Evolutionary conservation across 2,329 filamentous ascomycete genomes (phyloP).

Genomic region (Penicillium glabrum): DNA sequence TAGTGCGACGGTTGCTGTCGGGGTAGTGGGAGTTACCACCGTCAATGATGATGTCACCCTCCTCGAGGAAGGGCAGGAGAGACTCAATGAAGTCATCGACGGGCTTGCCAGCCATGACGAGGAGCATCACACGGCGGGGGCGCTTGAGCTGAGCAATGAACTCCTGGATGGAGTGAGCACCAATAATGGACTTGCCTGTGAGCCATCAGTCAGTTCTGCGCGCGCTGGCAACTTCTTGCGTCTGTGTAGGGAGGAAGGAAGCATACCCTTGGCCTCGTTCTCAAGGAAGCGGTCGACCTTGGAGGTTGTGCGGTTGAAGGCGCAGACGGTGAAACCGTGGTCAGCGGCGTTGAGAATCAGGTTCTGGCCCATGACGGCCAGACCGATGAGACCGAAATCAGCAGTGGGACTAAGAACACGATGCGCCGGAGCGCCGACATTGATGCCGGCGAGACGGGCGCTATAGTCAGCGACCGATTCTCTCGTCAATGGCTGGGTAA

Average conservation of each 20-base stretch:
- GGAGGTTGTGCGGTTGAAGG: constrained; percentile 97
- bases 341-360: constrained; percentile 87
- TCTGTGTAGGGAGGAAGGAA: not conserved
- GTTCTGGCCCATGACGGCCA: constrained; percentile 89
- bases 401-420: constrained; percentile 54
- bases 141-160: constrained; percentile 96
- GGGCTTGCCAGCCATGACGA: constrained; percentile 96
- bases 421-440: constrained; percentile 64
- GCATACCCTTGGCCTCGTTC: constrained; percentile 79
- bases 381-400: constrained; percentile 90
- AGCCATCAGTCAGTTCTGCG: constrained; percentile 33
- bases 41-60: constrained; percentile 98
- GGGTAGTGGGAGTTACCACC: constrained; percentile 99
- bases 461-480: constrained; percentile 53
- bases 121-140: constrained; percentile 94
- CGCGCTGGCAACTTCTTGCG: not conserved
- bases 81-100: constrained; percentile 99
- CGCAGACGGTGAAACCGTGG: constrained; percentile 93
- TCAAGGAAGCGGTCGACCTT: constrained; percentile 95
- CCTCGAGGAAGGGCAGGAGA: constrained; percentile 77
- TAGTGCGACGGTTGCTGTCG: constrained; percentile 94
- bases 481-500: constrained; percentile 32
- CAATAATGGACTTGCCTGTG: constrained; percentile 84
- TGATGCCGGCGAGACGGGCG: constrained; percentile 72
- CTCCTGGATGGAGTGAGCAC: constrained; percentile 90